Evolutionary conservation across 2,329 filamentous ascomycete species (phyloP).

Genomic region (Harringtonia lauricola): DNA sequence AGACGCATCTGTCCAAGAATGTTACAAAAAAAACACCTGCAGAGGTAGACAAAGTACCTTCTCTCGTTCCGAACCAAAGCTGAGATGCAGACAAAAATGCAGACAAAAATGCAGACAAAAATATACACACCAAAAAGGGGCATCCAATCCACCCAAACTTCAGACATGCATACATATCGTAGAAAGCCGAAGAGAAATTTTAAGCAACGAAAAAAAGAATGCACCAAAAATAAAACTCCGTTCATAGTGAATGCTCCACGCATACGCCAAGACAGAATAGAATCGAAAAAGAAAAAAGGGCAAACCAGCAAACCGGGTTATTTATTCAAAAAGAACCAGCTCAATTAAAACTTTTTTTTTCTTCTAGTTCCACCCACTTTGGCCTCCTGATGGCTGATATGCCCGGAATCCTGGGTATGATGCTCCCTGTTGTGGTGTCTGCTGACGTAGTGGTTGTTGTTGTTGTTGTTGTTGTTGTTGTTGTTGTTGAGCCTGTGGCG

Average conservation of each 20-base stretch:
- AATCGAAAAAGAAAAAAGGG: not conserved
- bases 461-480: not conserved
- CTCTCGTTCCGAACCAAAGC: too few species aligned
- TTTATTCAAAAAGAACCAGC: not conserved
- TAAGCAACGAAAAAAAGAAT: not conserved
- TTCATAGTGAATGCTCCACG: not conserved
- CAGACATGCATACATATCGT: too few species aligned
- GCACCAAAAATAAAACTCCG: not conserved
- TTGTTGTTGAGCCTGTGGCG: not conserved
- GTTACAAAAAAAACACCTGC: too few species aligned
- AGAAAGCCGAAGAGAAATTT: not conserved
- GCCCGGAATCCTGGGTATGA: constrained; percentile 11
- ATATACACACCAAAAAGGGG: not conserved
- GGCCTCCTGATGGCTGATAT: constrained; percentile 19
- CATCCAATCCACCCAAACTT: not conserved
- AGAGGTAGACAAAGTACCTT: too few species aligned
- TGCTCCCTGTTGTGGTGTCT: constrained; percentile 8
- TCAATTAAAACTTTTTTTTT: not conserved
- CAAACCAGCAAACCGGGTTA: not conserved
- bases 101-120: not conserved
- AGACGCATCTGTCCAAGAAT: too few species aligned
- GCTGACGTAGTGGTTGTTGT: constrained; percentile 1
- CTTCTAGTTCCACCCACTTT: constrained; percentile 9
- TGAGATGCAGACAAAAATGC: not conserved
- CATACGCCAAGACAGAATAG: too few species aligned